phyloP scores from a whole-genome alignment of 2,329 filamentous ascomycete genomes.

The Exophiala mesophila region DNA sequence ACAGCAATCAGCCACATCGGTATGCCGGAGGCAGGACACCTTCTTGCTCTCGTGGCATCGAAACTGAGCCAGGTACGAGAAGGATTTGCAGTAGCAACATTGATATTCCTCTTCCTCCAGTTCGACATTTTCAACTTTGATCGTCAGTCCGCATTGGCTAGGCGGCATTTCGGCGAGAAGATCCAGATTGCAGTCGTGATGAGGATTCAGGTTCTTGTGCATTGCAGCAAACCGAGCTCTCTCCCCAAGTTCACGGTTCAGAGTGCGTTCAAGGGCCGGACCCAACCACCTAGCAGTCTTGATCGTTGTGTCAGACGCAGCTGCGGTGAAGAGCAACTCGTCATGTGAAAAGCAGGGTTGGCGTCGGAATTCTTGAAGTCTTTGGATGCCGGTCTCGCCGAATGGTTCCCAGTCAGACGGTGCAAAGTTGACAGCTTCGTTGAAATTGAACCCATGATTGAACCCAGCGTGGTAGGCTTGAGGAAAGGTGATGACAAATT shows the following conservation, averaged over 20 bases:
- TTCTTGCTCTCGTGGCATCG: slow-evolving; percentile 78
- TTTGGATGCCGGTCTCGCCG: slow-evolving; percentile 77
- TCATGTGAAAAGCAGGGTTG: slow-evolving; percentile 98
- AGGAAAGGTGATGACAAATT: slow-evolving; percentile 94
- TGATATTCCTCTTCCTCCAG: slow-evolving; percentile 89
- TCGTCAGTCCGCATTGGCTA: slow-evolving; percentile 54
- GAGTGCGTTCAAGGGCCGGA: slow-evolving; percentile 75
- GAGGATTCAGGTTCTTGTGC: slow-evolving; percentile 53
- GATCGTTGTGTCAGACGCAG: slow-evolving; percentile 72
- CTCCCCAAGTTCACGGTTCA: slow-evolving; percentile 64
- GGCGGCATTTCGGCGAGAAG: slow-evolving; percentile 27
- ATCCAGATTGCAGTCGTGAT: slow-evolving; percentile 50
- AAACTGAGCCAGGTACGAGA: slow-evolving; percentile 85
- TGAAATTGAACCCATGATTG: slow-evolving; percentile 98
- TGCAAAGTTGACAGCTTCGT: slow-evolving; percentile 97
- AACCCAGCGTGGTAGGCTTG: slow-evolving; percentile 97
- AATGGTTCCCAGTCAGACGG: slow-evolving; percentile 92
- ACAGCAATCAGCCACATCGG: slow-evolving; percentile 76
- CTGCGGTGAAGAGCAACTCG: slow-evolving; percentile 85
- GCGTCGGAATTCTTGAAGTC: slow-evolving; percentile 78
- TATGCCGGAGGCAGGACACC: slow-evolving; percentile 75
- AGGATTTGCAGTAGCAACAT: slow-evolving; percentile 86
- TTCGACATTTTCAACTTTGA: slow-evolving; percentile 65
- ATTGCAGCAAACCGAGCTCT: slow-evolving; percentile 64
- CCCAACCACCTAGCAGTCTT: slow-evolving; percentile 93